A percentile compares a stretch with the other conserved stretches of the same genome.
Conservation (phyloP, 2,329 filamentous ascomycete genomes). For the Paramyrothecium roridum region DNA sequence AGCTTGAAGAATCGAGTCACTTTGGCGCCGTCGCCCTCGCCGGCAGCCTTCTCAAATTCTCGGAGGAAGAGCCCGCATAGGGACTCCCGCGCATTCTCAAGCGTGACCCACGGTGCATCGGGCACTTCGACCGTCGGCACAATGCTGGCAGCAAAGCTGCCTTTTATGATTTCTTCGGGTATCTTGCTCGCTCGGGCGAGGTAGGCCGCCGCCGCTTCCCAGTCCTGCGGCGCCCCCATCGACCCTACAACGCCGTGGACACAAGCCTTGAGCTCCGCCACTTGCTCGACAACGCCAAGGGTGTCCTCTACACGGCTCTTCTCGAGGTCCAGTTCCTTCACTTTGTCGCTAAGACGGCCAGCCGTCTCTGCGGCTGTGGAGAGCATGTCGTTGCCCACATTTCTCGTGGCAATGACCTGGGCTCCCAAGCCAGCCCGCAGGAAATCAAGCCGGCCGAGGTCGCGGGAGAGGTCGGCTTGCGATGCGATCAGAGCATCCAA, state of each 20-base stretch:
- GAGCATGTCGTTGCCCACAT: conserved; percentile 88
- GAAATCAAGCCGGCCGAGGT: conserved; percentile 83
- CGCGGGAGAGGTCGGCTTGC: conserved; percentile 81
- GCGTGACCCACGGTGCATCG: conserved; percentile 81
- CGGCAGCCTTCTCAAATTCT: conserved; percentile 90
- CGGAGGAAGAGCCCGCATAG: conserved; percentile 86
- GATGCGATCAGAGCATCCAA: conserved; percentile 76
- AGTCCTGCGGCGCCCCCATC: conserved; percentile 97
- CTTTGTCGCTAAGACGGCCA: conserved; percentile 77
- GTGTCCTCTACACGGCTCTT: conserved; percentile 90
- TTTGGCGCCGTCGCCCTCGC: conserved; percentile 80
- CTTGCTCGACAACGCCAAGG: conserved; percentile 88
- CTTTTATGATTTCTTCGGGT: conserved; percentile 74
- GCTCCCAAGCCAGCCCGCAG: conserved; percentile 84
- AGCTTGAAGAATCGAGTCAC: conserved; percentile 98
- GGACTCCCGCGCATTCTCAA: conserved; percentile 84
- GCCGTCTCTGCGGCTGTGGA: conserved; percentile 82
- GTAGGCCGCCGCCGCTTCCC: conserved; percentile 93
- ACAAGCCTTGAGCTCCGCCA: conserved; percentile 94
- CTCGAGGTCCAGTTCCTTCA: conserved; percentile 84
- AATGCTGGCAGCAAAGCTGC: conserved; percentile 84
- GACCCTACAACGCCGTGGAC: conserved; percentile 90
- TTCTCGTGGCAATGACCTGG: conserved; percentile 78
- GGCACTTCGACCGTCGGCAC: conserved; percentile 96
- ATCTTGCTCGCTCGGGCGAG: conserved; percentile 79